Percentiles rank a stretch among this genome's conserved stretches.
phyloP scores from a whole-genome alignment of 2,329 filamentous ascomycete species.

The Cladosporium phlei region DNA sequence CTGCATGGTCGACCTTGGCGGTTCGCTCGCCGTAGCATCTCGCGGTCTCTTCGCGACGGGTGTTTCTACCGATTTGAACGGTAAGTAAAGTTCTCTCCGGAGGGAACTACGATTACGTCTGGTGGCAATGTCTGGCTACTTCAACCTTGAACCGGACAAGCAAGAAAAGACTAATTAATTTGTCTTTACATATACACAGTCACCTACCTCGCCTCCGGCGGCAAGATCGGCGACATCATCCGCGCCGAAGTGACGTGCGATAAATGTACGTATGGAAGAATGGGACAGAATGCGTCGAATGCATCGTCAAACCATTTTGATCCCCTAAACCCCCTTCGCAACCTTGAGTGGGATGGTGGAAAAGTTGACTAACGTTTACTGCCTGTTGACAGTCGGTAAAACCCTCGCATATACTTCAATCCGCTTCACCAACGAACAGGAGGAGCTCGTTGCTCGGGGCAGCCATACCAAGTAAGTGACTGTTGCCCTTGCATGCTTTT shows the following conservation, averaged over 20 bases:
- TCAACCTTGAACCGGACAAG: too few relatives aligned
- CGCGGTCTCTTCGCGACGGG: conserved; percentile 61
- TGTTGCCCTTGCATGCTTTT: too few relatives aligned
- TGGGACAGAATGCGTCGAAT: too few relatives aligned
- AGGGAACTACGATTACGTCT: not conserved
- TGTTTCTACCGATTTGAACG: conserved; percentile 62
- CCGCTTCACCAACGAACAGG: conserved; percentile 54
- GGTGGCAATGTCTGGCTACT: too few relatives aligned
- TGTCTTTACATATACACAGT: too few relatives aligned
- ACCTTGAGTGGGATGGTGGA: too few relatives aligned
- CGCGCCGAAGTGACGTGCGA: conserved; percentile 57
- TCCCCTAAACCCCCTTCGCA: too few relatives aligned
- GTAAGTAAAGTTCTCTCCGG: conserved; percentile 29
- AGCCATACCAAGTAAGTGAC: conserved; percentile 59
- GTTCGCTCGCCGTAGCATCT: conserved; percentile 62
- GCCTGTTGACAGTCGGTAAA: conserved; percentile 61
- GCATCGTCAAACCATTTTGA: too few relatives aligned
- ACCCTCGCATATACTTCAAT: conserved; percentile 61
- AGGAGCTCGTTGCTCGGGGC: conserved; percentile 58
- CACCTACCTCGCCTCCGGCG: conserved; percentile 60
- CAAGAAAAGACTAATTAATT: too few relatives aligned
- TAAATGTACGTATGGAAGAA: conserved; percentile 53
- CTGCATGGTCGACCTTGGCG: conserved; percentile 66
- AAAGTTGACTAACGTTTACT: too few relatives aligned
- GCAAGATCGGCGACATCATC: conserved; percentile 54